phyloP scores from a whole-genome alignment of 208 protist species.

The Leishmania gerbilli region DNA sequence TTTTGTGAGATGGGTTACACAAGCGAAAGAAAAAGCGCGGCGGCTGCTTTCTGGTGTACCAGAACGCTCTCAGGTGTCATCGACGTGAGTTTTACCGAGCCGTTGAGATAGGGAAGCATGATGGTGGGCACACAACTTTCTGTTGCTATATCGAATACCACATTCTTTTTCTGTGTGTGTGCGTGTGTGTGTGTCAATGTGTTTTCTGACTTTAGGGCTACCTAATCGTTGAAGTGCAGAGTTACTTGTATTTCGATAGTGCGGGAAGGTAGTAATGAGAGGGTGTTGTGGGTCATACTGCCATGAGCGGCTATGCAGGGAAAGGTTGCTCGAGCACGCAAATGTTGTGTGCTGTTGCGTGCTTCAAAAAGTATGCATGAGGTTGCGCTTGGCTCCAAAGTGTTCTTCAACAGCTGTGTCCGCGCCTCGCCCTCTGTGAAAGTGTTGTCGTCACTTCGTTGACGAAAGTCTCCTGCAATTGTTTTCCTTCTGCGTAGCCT shows the following conservation, averaged over 20 bases:
- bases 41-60: background rate
- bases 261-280: constrained; percentile 1
- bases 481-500: background rate
- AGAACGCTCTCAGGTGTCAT: background rate
- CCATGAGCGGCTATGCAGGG: background rate
- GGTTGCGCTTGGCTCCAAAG: no score
- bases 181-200: background rate
- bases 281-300: background rate
- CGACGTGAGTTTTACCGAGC: background rate
- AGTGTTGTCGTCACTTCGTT: background rate
- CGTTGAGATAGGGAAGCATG: background rate
- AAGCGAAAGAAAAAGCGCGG: background rate
- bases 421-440: background rate
- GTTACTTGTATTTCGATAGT: background rate
- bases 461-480: background rate
- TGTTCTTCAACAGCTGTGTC: background rate
- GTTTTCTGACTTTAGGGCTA: background rate
- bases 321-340: background rate
- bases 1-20: background rate
- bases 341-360: background rate
- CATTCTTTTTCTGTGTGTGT: background rate
- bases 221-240: background rate
- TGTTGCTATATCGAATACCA: background rate
- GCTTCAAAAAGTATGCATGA: background rate
- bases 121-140: background rate